Evolutionary conservation across 345 rosid genomes (phyloP).

Genomic region (Syzygium aqueum): DNA sequence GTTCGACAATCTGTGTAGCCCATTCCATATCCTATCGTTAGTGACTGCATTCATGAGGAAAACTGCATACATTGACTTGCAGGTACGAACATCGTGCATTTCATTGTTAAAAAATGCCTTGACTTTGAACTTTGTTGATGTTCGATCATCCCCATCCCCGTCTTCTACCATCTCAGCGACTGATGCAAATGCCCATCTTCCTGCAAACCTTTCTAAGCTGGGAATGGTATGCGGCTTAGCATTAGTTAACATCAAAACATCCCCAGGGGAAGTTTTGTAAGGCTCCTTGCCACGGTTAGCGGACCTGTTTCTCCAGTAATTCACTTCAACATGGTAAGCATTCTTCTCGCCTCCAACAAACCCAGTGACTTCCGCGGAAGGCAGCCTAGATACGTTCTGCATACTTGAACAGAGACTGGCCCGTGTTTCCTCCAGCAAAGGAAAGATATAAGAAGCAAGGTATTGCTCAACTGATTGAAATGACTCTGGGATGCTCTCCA

Average conservation of each 20-base stretch:
- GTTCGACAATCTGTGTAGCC: not conserved
- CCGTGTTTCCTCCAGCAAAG: conserved; percentile 13
- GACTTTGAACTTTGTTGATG: not conserved
- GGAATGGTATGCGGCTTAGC: not conserved
- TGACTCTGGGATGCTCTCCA: conserved; percentile 5
- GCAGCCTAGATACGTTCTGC: not conserved
- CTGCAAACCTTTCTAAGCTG: conserved; percentile 2
- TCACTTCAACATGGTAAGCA: not conserved
- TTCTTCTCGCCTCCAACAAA: not conserved
- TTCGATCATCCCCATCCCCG: not conserved
- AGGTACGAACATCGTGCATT: not conserved
- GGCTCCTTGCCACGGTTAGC: not conserved
- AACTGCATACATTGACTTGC: not conserved
- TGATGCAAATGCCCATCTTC: conserved; percentile 2
- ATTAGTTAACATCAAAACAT: conserved; percentile 1
- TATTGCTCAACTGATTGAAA: conserved; percentile 4
- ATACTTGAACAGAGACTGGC: conserved; percentile 2
- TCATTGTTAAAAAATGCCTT: not conserved
- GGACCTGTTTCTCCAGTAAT: conserved; percentile 5
- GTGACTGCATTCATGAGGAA: not conserved
- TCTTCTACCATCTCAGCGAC: not conserved
- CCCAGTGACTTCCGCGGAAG: not conserved
- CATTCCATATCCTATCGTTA: not conserved
- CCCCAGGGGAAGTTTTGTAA: conserved; percentile 1
- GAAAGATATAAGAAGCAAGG: not conserved